Evolutionary conservation across 306 rosid genomes (phyloP).

Genomic region (Casuarina equisetifolia): DNA sequence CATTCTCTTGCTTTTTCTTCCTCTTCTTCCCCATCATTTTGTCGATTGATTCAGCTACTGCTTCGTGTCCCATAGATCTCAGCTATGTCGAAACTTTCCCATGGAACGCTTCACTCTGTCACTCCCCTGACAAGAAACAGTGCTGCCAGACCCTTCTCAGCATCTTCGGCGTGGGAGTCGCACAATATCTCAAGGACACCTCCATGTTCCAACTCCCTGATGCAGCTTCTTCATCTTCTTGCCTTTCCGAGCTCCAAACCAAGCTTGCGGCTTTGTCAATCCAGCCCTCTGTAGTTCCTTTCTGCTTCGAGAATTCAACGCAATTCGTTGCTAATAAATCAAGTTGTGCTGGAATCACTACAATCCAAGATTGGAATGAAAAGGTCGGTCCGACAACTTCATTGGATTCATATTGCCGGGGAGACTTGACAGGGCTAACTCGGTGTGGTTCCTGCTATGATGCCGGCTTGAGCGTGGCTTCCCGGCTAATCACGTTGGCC

Average conservation of each 20-base stretch:
- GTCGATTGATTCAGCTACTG: slow-evolving; percentile 2
- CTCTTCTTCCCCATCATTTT: slow-evolving; percentile 21
- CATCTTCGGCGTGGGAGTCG: slow-evolving; percentile 61
- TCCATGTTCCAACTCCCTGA: slow-evolving; percentile 52
- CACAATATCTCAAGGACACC: slow-evolving; percentile 61
- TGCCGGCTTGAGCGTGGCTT: slow-evolving; percentile 45
- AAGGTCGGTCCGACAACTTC: slow-evolving; percentile 34
- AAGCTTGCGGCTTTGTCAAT: slow-evolving; percentile 40
- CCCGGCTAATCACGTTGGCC: slow-evolving; percentile 24
- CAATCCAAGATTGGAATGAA: slow-evolving; percentile 45
- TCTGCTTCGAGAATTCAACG: slow-evolving; percentile 50
- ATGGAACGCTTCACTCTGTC: slow-evolving; percentile 72
- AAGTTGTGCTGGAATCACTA: slow-evolving; percentile 59
- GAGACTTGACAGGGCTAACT: slow-evolving; percentile 38
- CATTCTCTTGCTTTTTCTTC: slow-evolving; percentile 1
- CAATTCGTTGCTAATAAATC: slow-evolving; percentile 49
- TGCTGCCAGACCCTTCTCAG: slow-evolving; percentile 72
- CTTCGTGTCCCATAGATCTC: slow-evolving; percentile 70
- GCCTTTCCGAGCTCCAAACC: slow-evolving; percentile 48
- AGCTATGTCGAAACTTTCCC: slow-evolving; percentile 63
- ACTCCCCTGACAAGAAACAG: slow-evolving; percentile 22
- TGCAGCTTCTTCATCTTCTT: slow-evolving; percentile 43
- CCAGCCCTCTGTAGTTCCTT: slow-evolving; percentile 29
- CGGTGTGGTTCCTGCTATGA: slow-evolving; percentile 47
- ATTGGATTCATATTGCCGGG: slow-evolving; percentile 48